Percentiles rank a stretch among this genome's conserved stretches.
These are phyloP conservation scores for Stephanodiscus triporus DNA, from an alignment of 108 stramenopile species.

Conservation along the genomic window DNA sequence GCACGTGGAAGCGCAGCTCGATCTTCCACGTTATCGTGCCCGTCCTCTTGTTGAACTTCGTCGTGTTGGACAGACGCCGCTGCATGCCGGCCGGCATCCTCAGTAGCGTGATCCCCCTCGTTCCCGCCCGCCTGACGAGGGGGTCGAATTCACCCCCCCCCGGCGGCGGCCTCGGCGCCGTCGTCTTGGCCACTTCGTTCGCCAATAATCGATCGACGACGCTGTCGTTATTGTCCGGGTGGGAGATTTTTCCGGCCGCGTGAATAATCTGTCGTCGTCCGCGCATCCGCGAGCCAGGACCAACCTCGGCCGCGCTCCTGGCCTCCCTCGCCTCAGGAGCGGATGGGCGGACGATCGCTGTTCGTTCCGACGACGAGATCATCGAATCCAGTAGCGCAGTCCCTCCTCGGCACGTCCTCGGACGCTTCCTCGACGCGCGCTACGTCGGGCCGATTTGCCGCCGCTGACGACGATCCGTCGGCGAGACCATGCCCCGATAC, in stretches of 20 bases:
- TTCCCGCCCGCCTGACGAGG: conserved; percentile 60
- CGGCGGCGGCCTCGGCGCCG: background rate
- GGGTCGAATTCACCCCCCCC: conserved; percentile 29
- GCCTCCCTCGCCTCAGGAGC: conserved; percentile 27
- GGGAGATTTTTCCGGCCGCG: background rate
- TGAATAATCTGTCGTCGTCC: background rate
- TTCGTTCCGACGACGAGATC: background rate
- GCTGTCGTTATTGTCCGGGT: conserved; percentile 3
- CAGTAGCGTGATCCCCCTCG: conserved; percentile 57
- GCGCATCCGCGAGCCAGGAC: conserved; percentile 10
- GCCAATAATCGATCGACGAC: conserved; percentile 17
- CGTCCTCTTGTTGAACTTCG: conserved; percentile 51
- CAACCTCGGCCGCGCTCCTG: conserved; percentile 14
- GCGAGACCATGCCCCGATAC: conserved; percentile 41
- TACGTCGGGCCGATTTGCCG: background rate
- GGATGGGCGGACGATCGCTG: conserved; percentile 32
- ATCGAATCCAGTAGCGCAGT: conserved; percentile 19
- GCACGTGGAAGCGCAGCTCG: conserved; percentile 36
- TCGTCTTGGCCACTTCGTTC: background rate
- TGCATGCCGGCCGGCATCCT: conserved; percentile 76
- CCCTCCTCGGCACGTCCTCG: conserved; percentile 1
- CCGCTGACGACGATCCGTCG: background rate
- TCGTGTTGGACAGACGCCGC: conserved; percentile 64
- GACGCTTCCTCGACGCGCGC: conserved; percentile 8
- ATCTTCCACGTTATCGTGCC: conserved; percentile 46